Percentiles rank a stretch among this genome's conserved stretches.
Evolutionary conservation across 2,329 filamentous ascomycete species (phyloP).

Genomic region (Blastomyces gilchristii): DNA sequence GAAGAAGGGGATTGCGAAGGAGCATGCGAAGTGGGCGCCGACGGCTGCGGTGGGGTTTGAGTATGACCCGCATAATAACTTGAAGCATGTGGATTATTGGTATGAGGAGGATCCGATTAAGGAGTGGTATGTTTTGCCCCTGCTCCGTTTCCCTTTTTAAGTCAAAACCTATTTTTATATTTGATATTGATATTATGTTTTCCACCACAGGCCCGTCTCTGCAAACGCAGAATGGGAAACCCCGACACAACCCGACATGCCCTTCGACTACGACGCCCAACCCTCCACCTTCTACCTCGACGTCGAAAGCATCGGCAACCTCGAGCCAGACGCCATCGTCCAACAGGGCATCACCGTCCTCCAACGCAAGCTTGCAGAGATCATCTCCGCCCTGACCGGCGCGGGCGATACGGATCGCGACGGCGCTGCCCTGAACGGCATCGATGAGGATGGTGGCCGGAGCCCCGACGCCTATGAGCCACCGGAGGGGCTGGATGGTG

Average conservation of each 20-base stretch:
- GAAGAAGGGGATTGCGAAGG: constrained; percentile 97
- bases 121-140: constrained; percentile 67
- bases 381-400: constrained; percentile 56
- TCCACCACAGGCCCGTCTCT: constrained; percentile 28
- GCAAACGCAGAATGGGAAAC: constrained; percentile 57
- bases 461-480: constrained; percentile 42
- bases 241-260: constrained; percentile 66
- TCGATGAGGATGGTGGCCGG: constrained; percentile 36
- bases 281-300: constrained; percentile 86
- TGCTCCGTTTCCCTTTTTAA: too few species aligned
- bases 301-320: constrained; percentile 76
- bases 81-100: constrained; percentile 88
- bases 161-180: too few species aligned
- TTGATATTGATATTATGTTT: neutral
- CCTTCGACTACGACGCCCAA: constrained; percentile 82
- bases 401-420: constrained; percentile 44
- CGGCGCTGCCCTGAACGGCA: constrained; percentile 38
- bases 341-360: constrained; percentile 79
- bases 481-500: constrained; percentile 35
- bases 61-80: constrained; percentile 95
- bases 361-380: constrained; percentile 76
- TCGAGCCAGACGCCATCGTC: constrained; percentile 83
- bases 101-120: constrained; percentile 72
- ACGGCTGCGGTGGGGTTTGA: constrained; percentile 90
- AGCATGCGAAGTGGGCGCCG: constrained; percentile 96